phyloP scores from a whole-genome alignment of 768 basidiomycete genomes.

The Panaeolus cyanescens region DNA sequence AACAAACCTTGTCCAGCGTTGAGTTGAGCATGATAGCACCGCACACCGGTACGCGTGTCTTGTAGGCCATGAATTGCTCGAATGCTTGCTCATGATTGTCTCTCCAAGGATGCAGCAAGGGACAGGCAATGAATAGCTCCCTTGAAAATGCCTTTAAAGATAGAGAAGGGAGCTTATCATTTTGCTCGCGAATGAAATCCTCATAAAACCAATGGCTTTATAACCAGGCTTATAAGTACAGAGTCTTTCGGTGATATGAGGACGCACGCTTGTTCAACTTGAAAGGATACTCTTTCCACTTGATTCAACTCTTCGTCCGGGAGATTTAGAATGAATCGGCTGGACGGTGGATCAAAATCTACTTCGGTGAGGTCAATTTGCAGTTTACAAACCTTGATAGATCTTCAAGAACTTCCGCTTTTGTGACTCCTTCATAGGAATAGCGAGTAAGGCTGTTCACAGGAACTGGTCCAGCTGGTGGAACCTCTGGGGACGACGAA shows the following conservation, averaged over 20 bases:
- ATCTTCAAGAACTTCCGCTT: conserved; percentile 89
- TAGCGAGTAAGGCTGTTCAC: conserved; percentile 39
- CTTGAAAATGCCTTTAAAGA: conserved; percentile 93
- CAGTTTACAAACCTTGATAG: conserved; percentile 68
- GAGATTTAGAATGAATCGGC: conserved; percentile 95
- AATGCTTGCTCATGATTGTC: conserved; percentile 86
- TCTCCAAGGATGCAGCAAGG: conserved; percentile 80
- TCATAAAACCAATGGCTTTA: conserved; percentile 99
- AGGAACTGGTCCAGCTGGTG: conserved; percentile 38
- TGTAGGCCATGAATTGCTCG: conserved; percentile 92
- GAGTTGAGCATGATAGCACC: conserved; percentile 96
- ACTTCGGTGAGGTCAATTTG: background rate
- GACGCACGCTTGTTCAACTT: conserved; percentile 97
- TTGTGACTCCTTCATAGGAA: conserved; percentile 72
- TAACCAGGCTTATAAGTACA: conserved; percentile 11
- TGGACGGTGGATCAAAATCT: conserved; percentile 27
- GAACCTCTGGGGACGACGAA: conserved; percentile 77
- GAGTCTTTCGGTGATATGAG: conserved; percentile 1
- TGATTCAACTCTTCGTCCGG: conserved; percentile 91
- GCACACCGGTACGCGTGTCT: conserved; percentile 95
- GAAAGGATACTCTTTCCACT: conserved; percentile 94
- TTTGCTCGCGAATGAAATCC: conserved; percentile 94
- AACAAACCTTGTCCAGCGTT: conserved; percentile 85
- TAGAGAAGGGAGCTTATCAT: conserved; percentile 83
- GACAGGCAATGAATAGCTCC: conserved; percentile 85